Percentiles rank a stretch among this genome's conserved stretches.
phyloP scores from a whole-genome alignment of 2,329 filamentous ascomycete genomes.

The Chlorencoelia australis region DNA sequence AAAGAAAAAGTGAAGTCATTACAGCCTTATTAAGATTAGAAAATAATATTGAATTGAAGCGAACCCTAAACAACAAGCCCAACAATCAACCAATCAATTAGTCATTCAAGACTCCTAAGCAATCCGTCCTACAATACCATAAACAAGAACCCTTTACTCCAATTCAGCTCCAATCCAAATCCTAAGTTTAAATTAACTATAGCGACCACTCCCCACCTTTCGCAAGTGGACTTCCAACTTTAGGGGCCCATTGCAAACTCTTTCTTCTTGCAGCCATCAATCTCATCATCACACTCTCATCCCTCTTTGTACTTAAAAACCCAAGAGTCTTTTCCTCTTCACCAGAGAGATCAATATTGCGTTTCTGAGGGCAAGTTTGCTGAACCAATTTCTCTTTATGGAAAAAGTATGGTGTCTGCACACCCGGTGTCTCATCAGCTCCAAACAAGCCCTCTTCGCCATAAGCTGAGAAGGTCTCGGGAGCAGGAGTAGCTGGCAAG shows the following conservation, averaged over 20 bases:
- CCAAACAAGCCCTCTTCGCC: slow-evolving; percentile 23
- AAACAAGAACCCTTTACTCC: no score
- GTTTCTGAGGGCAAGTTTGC: slow-evolving; percentile 24
- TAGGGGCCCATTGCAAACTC: slow-evolving; percentile 69
- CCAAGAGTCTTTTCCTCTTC: no score
- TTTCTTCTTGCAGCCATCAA: slow-evolving; percentile 65
- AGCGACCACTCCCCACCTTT: slow-evolving; percentile 25
- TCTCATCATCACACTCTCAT: slow-evolving; percentile 33
- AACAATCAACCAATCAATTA: no score
- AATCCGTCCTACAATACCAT: no score
- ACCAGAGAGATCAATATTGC: no score
- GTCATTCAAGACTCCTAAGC: no score
- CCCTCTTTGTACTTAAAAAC: slow-evolving; percentile 40
- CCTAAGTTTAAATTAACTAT: not conserved
- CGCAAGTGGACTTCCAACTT: slow-evolving; percentile 61
- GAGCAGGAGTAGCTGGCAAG: slow-evolving; percentile 23
- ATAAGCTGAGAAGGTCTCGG: slow-evolving; percentile 23
- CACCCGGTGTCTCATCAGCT: slow-evolving; percentile 20
- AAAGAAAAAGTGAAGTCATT: no score
- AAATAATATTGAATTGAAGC: no score
- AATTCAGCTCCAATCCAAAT: not conserved
- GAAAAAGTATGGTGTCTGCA: slow-evolving; percentile 25
- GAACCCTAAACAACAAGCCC: no score
- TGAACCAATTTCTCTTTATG: slow-evolving; percentile 24
- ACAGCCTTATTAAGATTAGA: no score